phyloP scores from a whole-genome alignment of 805 yeast species.

The Yamadazyma ubonensis region DNA sequence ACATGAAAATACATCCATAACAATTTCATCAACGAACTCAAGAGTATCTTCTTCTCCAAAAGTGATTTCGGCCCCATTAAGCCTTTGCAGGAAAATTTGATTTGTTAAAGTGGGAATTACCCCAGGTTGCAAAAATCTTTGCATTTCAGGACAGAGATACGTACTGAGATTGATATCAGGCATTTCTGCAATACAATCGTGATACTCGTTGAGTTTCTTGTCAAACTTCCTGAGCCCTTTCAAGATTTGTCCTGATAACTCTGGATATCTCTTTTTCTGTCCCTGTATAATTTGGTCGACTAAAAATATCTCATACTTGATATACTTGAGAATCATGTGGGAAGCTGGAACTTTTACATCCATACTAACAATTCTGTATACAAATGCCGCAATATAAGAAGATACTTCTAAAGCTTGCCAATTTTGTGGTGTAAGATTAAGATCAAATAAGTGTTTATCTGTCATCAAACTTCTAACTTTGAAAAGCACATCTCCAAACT shows the following conservation, averaged over 20 bases:
- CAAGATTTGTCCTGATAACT: conserved; percentile 9
- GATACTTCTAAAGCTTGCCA: conserved; percentile 16
- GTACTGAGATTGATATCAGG: conserved; percentile 10
- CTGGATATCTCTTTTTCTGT: conserved; percentile 11
- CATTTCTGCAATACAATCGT: conserved; percentile 8
- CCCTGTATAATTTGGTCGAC: conserved; percentile 13
- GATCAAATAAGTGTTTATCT: background rate
- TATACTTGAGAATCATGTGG: conserved; percentile 9
- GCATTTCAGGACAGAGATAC: conserved; percentile 14
- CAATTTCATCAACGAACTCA: conserved; percentile 14
- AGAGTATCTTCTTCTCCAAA: conserved; percentile 14
- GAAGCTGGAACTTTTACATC: conserved; percentile 4
- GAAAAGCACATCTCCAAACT: background rate
- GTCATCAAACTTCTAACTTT: conserved; percentile 1
- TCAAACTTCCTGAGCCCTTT: conserved; percentile 10
- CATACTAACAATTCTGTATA: conserved; percentile 9
- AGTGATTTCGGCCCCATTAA: background rate
- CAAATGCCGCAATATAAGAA: conserved; percentile 10
- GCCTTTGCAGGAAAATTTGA: background rate
- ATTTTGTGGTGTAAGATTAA: conserved; percentile 9
- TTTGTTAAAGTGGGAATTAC: conserved; percentile 11
- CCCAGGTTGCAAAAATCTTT: conserved; percentile 11
- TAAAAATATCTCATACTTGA: conserved; percentile 14
- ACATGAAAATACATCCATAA: conserved; percentile 26
- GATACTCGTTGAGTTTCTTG: conserved; percentile 10